Evolutionary conservation across 1,284 basidiomycete species (phyloP), one percentile per base, ranked within the genome.

Genomic region (Wallemia mellicola): DNA sequence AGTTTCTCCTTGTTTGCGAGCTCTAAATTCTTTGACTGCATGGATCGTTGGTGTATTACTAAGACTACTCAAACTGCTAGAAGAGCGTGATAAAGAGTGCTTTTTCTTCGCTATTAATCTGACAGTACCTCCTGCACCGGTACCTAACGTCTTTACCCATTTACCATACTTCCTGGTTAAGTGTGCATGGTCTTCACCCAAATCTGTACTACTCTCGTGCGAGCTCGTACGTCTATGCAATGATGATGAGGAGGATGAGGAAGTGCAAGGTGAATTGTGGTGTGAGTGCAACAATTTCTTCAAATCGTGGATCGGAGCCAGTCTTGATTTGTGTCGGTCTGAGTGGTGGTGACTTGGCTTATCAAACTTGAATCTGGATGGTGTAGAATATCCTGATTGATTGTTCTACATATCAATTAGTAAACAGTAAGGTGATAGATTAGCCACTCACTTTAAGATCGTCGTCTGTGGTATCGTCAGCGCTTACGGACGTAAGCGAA

Each of bases 141-240:
- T 86, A 17, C 94, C 94, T 15, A 99, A 78, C 15, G 92, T 80
- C 61, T 86, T 81, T 59, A 92, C 94, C 86, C 92, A 96, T 70
- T 98, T 98, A 64, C 94, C 94, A 67, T 99, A 99, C 76, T 96
- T 96, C 73, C 98, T 96, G 55, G 84, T 76, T 61, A 99, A 74
- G 68, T 94, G 87, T 2, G 87, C 87, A 61, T 95, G 86, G 55
- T 70, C 67, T 56, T 70, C 68, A 26, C 68, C 70, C 22, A 71
- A 65, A 22, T 70, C 70, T 7, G 9, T 32, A 32, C 19, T 19
- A 19, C 19, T 32, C 7, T 32, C 30, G 7, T 9, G 19, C 7
- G 30, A 9, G 7, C 9, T 9, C 7, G 70, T 69, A 27, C n/a
- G n/a, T n/a, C n/a, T n/a, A n/a, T n/a, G n/a, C n/a, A n/a, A n/a